These are phyloP conservation scores for Ophiostoma perfectum DNA, from an alignment of 2,329 filamentous ascomycete genomes.

Conservation along the genomic window DNA sequence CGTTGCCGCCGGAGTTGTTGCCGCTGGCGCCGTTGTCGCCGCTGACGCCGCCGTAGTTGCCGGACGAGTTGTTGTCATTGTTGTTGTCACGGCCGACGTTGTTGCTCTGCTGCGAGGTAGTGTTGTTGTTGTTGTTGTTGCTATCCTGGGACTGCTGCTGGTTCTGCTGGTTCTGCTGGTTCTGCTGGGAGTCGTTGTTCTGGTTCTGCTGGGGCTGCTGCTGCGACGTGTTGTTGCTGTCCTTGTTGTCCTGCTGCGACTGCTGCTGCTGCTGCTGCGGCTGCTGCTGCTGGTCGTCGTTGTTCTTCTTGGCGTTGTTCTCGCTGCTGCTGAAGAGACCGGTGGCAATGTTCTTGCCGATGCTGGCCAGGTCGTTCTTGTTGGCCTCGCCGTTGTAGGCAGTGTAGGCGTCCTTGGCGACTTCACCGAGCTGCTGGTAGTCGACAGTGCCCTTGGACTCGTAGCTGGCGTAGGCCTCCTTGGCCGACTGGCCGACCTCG, in stretches of 20 bases:
- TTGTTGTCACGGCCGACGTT: conserved; percentile 8
- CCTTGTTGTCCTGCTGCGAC: conserved; percentile 7
- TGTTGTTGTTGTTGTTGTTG: conserved; percentile 12
- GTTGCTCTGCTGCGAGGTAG: background rate
- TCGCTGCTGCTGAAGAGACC: conserved; percentile 18
- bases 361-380: conserved; percentile 22
- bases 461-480: conserved; percentile 27
- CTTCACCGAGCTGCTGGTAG: conserved; percentile 30
- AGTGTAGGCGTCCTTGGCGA: conserved; percentile 35
- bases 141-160: conserved; percentile 10
- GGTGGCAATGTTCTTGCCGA: conserved; percentile 23
- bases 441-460: conserved; percentile 33
- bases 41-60: conserved; percentile 15
- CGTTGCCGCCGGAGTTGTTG: conserved; percentile 6
- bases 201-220: background rate
- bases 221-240: background rate
- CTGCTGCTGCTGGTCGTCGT: conserved; percentile 10
- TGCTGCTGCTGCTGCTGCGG: background rate
- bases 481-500: conserved; percentile 27
- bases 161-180: conserved; percentile 11
- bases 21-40: background rate
- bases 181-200: conserved; percentile 7
- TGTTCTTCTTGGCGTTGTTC: conserved; percentile 11
- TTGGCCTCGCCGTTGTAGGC: conserved; percentile 25
- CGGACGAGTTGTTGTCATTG: conserved; percentile 5